Evolutionary conservation across 192 early-diverging fungal genomes (phyloP).

Genomic region (Spinellus fusiger): DNA sequence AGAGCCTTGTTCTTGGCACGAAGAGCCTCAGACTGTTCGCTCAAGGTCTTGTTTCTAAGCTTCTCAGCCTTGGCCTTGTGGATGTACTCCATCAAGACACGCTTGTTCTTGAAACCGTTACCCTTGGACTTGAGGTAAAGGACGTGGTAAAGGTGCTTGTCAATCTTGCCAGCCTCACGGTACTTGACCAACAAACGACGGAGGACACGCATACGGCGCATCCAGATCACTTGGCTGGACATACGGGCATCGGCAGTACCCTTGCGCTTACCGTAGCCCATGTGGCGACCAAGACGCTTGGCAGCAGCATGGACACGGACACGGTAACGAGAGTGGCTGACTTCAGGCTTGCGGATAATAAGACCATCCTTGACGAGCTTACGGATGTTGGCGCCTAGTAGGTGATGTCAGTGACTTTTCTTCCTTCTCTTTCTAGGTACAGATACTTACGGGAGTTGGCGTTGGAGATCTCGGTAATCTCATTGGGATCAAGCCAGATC

Average conservation of each 20-base stretch:
- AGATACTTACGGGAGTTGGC: slow-evolving; percentile 93
- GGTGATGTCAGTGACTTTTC: neutral
- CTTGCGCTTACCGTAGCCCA: slow-evolving; percentile 86
- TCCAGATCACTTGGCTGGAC: slow-evolving; percentile 93
- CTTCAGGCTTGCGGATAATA: slow-evolving; percentile 90
- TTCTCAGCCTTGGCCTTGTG: slow-evolving; percentile 99
- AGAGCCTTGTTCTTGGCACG: slow-evolving; percentile 92
- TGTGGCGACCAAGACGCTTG: slow-evolving; percentile 97
- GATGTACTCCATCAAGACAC: slow-evolving; percentile 99
- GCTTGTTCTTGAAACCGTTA: slow-evolving; percentile 99
- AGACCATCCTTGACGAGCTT: slow-evolving; percentile 97
- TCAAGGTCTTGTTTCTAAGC: slow-evolving; percentile 82
- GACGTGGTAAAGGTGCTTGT: slow-evolving; percentile 91
- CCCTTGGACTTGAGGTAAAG: slow-evolving; percentile 99
- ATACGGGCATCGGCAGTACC: slow-evolving; percentile 98
- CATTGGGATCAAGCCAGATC: slow-evolving; percentile 98
- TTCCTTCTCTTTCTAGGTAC: neutral
- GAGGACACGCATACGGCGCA: slow-evolving; percentile 96
- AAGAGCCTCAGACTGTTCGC: slow-evolving; percentile 98
- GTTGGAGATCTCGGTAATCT: slow-evolving; percentile 88
- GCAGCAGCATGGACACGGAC: slow-evolving; percentile 85
- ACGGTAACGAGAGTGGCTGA: slow-evolving; percentile 87
- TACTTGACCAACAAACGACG: slow-evolving; percentile 94
- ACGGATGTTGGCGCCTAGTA: slow-evolving; percentile 85
- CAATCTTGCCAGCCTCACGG: slow-evolving; percentile 96